These are phyloP conservation scores for Dionaea muscipula DNA, from an alignment of 179 eudicot genomes.

Conservation along the genomic window DNA sequence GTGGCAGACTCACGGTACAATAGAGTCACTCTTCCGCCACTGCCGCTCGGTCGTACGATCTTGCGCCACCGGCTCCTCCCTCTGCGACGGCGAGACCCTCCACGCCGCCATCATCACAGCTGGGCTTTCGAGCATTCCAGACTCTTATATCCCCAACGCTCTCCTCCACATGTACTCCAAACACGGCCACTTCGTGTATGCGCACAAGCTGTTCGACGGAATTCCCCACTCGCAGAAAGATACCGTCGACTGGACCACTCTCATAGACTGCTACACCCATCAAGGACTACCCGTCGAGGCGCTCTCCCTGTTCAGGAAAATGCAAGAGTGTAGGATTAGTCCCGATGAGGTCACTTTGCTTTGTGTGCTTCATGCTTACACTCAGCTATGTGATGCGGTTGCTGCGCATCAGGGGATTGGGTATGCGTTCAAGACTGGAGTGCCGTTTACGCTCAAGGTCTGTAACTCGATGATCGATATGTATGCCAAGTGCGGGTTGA, in stretches of 20 bases:
- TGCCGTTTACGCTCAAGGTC: conserved; percentile 13
- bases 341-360: conserved; percentile 22
- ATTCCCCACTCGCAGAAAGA: conserved; percentile 25
- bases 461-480: conserved; percentile 25
- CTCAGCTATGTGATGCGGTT: conserved; percentile 11
- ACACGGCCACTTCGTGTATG: conserved; percentile 10
- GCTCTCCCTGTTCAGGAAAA: conserved; percentile 17
- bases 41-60: conserved; percentile 18
- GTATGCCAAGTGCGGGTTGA: conserved; percentile 28
- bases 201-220: conserved; percentile 28
- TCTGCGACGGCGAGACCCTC: conserved; percentile 19
- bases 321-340: conserved; percentile 10
- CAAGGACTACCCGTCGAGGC: conserved; percentile 15
- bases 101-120: conserved; percentile 26
- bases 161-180: conserved; percentile 22
- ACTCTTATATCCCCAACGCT: conserved; percentile 19
- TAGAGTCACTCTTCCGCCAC: conserved; percentile 18
- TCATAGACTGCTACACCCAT: conserved; percentile 21
- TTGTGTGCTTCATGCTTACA: conserved; percentile 17
- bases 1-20: no score
- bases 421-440: conserved; percentile 24
- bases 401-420: conserved; percentile 19
- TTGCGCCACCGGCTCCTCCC: conserved; percentile 17
- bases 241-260: conserved; percentile 31
- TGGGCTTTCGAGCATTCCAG: conserved; percentile 19